Conservation (phyloP, 2,329 filamentous ascomycete species). For the Fusarium odoratissimum region DNA sequence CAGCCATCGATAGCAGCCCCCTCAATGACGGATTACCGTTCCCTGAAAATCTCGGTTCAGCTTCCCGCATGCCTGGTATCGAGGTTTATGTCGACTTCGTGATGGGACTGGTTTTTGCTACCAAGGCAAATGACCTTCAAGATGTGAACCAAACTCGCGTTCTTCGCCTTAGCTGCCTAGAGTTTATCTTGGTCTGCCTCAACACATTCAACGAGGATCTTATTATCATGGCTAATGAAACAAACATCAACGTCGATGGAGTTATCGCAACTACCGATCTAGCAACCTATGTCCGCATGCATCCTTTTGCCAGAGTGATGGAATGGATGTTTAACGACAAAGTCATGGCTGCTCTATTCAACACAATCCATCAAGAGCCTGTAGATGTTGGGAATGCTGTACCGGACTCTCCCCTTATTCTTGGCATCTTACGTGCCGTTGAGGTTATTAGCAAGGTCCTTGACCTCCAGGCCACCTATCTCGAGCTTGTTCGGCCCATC, state of each 20-base stretch:
- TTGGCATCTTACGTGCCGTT: conserved; percentile 82
- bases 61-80: conserved; percentile 82
- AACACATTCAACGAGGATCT: conserved; percentile 94
- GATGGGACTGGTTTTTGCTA: conserved; percentile 80
- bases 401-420: conserved; percentile 82
- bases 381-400: conserved; percentile 77
- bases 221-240: conserved; percentile 84
- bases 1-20: conserved; percentile 68
- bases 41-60: conserved; percentile 83
- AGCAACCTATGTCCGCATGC: conserved; percentile 82
- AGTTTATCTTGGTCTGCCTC: conserved; percentile 84
- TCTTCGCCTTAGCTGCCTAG: conserved; percentile 82
- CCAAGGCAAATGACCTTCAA: conserved; percentile 71
- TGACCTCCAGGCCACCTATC: conserved; percentile 89
- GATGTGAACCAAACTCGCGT: conserved; percentile 78
- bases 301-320: conserved; percentile 95
- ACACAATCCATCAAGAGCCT: conserved; percentile 80
- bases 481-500: conserved; percentile 85
- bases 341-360: conserved; percentile 82
- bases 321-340: conserved; percentile 98
- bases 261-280: conserved; percentile 81
- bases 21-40: conserved; percentile 85
- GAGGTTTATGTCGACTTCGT: conserved; percentile 94
- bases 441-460: conserved; percentile 86
- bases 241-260: conserved; percentile 78